Conservation (phyloP, 139 green algal genomes). For the Chlamydomonas asymmetrica region DNA sequence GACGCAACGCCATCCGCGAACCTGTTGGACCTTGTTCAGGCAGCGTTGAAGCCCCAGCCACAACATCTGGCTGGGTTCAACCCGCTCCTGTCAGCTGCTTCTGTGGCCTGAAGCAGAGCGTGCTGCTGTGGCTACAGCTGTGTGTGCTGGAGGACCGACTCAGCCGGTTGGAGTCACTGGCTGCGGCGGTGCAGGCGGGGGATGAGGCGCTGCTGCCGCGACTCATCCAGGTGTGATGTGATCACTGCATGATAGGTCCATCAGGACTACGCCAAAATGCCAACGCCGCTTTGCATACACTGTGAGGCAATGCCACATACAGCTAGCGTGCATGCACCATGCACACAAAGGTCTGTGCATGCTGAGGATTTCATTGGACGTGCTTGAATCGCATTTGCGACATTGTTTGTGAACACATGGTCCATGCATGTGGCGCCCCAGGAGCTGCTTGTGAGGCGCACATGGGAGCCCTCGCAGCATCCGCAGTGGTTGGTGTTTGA, state of each 20-base stretch:
- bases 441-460: conserved; percentile 51
- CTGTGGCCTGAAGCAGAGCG: conserved; percentile 10
- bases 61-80: conserved; percentile 27
- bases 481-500: conserved; percentile 67
- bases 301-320: neutral
- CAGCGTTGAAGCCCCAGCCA: conserved; percentile 1
- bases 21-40: conserved; percentile 24
- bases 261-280: conserved; percentile 27
- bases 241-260: neutral
- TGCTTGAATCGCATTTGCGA: too few species aligned
- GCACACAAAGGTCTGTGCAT: too few species aligned
- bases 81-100: conserved; percentile 35
- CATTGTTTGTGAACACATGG: too few species aligned
- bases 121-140: conserved; percentile 57
- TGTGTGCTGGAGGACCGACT: conserved; percentile 67
- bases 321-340: too few species aligned
- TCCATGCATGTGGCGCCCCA: conserved; percentile 25
- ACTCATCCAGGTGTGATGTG: neutral
- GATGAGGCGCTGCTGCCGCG: too few species aligned
- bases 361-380: too few species aligned
- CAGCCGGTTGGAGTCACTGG: conserved; percentile 29
- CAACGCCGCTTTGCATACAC: neutral
- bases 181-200: conserved; percentile 1
- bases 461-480: conserved; percentile 33
- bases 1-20: neutral